Base-by-base conservation (phyloP, 2,329 filamentous ascomycete species). In the Hypomyces perniciosus region DNA sequence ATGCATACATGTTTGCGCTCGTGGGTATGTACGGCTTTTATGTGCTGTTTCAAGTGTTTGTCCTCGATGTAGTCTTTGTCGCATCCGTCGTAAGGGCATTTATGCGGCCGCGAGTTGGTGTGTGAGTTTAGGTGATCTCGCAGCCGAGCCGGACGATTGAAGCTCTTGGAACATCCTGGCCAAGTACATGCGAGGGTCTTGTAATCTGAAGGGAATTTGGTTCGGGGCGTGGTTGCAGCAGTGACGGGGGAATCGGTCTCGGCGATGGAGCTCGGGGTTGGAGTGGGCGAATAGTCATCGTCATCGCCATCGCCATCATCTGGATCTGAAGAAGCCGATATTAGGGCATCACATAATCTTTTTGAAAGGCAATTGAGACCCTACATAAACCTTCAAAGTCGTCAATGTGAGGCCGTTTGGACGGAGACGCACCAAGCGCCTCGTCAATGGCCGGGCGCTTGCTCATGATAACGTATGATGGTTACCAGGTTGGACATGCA, bases 41-140 rank as follows among this genome's bases (percentile, higher is more conserved):
- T 71, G 65, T 97, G 92, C 57, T 90, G 85, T 53, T 86, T 84
- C 13, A 96, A 76, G 69, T 96, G 90, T 60, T 92, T 92, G 57
- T 89, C 82, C 55, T 93, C 88, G 10, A 90, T 80, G 65, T 95
- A 97, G 39, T 84, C 80, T 72, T 96, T 96, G 61, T 82, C 80
- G 64, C 92, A 97, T 39, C 71, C 83, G 5, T 77, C 71, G 55
- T 85, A 78, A 2, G 76, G 72, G 63, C 92, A 97, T 37, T 77
- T 75, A 67, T 87, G 95, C 0, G 90, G 84, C 1, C 91, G 83
- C 59, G 92, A 88, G 59, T 92, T 90, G 48, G 83, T 92, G 67
- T 97, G 92, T 1, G 87, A 90, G 56, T 90, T 80, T 27, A 92
- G 71, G 62, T 97, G 92, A 52, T 88, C 84, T 53, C 85, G 77